Evolutionary conservation across 306 rosid genomes (phyloP).

Genomic region (Mimosa bimucronata): DNA sequence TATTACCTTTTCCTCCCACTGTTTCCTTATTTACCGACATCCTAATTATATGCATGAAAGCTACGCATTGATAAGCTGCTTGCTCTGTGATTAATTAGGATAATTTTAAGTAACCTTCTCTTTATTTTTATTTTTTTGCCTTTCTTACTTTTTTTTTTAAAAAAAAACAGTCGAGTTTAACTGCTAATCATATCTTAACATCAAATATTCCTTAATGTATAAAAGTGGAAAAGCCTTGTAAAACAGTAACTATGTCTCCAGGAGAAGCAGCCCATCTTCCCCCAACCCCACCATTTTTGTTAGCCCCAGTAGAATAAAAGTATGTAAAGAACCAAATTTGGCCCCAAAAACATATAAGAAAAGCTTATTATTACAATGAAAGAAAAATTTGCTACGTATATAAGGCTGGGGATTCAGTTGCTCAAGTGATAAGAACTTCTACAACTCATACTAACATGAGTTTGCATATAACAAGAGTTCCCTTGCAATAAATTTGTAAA

Average conservation of each 20-base stretch:
- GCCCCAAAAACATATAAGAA: neutral
- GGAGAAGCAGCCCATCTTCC: neutral
- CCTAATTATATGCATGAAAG: neutral
- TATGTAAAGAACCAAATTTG: no score
- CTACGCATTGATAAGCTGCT: neutral
- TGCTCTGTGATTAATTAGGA: neutral
- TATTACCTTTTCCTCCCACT: neutral
- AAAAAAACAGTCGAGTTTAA: neutral
- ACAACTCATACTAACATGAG: neutral
- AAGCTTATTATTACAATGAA: no score
- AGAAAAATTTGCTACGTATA: no score
- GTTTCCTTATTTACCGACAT: neutral
- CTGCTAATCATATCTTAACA: neutral
- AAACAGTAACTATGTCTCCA: neutral
- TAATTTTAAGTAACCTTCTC: no score
- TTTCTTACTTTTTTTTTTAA: no score
- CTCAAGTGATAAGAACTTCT: neutral
- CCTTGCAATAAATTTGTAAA: neutral
- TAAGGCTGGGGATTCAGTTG: neutral
- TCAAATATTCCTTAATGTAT: neutral
- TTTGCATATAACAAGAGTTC: neutral
- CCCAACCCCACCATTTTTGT: neutral
- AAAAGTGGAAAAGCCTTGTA: neutral
- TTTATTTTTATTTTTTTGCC: neutral
- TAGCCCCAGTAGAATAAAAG: neutral